A percentile compares a stretch with the other conserved stretches of the same genome.
These are phyloP conservation scores for Pythium vanterpoolii DNA, from an alignment of 352 stramenopile genomes.

Conservation along the genomic window DNA sequence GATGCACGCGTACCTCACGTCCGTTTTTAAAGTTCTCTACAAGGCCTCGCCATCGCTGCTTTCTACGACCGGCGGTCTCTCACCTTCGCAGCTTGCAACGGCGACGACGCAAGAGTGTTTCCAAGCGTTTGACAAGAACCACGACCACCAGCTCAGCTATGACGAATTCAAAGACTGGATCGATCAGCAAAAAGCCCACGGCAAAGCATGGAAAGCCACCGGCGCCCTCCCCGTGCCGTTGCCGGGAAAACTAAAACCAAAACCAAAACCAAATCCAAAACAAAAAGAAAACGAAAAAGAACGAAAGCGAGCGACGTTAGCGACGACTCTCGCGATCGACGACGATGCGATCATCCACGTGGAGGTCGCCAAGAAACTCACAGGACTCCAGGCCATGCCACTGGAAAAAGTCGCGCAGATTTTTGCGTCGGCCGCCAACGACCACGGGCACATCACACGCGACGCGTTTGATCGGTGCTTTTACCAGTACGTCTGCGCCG, in stretches of 20 bases:
- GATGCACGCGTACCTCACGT: conserved; percentile 81
- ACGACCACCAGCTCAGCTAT: conserved; percentile 72
- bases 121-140: conserved; percentile 65
- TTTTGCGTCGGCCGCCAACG: conserved; percentile 48
- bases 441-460: conserved; percentile 53
- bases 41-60: conserved; percentile 70
- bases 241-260: too few relatives aligned
- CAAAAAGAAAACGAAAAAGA: too few relatives aligned
- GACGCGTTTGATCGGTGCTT: conserved; percentile 74
- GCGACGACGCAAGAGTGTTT: conserved; percentile 81
- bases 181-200: conserved; percentile 47
- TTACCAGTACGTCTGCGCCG: conserved; percentile 57
- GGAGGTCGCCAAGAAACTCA: conserved; percentile 69
- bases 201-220: background rate
- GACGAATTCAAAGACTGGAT: conserved; percentile 82
- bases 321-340: background rate
- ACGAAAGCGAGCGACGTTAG: background rate
- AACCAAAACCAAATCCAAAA: too few relatives aligned
- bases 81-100: conserved; percentile 58
- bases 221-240: background rate
- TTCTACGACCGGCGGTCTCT: conserved; percentile 44
- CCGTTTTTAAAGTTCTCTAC: conserved; percentile 86
- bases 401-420: conserved; percentile 59
- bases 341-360: conserved; percentile 42
- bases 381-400: conserved; percentile 56